phyloP scores from a whole-genome alignment of 768 basidiomycete genomes.

The Calocera viscosa region DNA sequence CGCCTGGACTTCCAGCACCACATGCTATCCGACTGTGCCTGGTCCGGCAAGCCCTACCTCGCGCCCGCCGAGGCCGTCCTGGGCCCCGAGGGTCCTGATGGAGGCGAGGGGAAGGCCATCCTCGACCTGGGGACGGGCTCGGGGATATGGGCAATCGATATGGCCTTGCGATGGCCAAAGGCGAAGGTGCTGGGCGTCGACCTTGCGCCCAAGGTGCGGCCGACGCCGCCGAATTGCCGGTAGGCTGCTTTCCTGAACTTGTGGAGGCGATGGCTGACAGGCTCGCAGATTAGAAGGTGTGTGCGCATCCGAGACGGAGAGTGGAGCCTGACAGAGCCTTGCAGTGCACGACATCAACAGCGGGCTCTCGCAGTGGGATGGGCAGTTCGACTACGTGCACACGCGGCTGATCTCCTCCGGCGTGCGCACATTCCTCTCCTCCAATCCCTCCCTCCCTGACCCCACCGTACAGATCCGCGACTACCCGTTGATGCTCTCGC shows the following conservation, averaged over 20 bases:
- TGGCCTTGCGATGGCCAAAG: constrained; percentile 59
- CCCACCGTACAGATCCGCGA: constrained; percentile 45
- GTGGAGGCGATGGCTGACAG: neutral
- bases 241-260: neutral
- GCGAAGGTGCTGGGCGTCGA: constrained; percentile 62
- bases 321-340: neutral
- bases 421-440: neutral
- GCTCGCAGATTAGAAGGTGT: neutral
- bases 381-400: constrained; percentile 1
- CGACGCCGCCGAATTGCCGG: neutral
- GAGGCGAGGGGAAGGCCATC: constrained; percentile 44
- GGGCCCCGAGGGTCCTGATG: constrained; percentile 25
- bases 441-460: neutral
- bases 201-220: constrained; percentile 62
- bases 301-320: neutral
- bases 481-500: constrained; percentile 50
- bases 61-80: constrained; percentile 27
- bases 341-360: neutral
- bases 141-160: constrained; percentile 67
- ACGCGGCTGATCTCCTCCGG: neutral
- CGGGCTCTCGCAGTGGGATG: neutral
- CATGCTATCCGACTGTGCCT: constrained; percentile 49
- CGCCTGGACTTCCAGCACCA: constrained; percentile 50
- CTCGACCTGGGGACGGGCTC: constrained; percentile 72
- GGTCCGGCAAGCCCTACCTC: constrained; percentile 41